Percentiles rank a stretch among this genome's conserved stretches.
Conservation (phyloP, 1,139 yeast species). For the Blastobotrys illinoisensis region DNA sequence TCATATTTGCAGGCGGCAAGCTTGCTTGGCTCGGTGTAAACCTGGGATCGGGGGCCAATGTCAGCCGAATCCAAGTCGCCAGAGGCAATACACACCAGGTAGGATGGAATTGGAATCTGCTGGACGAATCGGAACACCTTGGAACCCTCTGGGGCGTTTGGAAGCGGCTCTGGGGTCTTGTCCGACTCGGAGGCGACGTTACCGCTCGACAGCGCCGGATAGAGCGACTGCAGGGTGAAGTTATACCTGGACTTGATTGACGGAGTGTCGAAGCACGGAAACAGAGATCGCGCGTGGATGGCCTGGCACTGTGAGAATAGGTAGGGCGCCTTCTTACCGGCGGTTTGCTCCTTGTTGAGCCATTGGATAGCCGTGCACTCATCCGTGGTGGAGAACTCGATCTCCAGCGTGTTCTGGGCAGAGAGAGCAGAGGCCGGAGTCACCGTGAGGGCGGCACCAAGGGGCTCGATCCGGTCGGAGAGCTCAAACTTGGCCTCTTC, state of each 20-base stretch:
- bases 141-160: conserved; percentile 9
- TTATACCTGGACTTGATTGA: conserved; percentile 64
- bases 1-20: conserved; percentile 70
- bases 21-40: conserved; percentile 70
- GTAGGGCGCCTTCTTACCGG: conserved; percentile 65
- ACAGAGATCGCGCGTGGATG: conserved; percentile 80
- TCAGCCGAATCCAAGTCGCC: conserved; percentile 67
- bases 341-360: conserved; percentile 72
- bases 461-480: conserved; percentile 49
- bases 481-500: conserved; percentile 35
- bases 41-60: conserved; percentile 84
- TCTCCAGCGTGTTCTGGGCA: conserved; percentile 29
- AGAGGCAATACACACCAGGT: conserved; percentile 77
- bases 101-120: conserved; percentile 80
- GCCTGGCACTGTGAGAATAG: conserved; percentile 90
- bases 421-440: conserved; percentile 8
- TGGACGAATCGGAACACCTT: conserved; percentile 54
- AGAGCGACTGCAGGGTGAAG: conserved; percentile 56
- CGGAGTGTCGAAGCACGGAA: conserved; percentile 92
- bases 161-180: conserved; percentile 11
- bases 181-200: conserved; percentile 30
- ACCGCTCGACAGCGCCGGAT: conserved; percentile 71
- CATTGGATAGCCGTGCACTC: conserved; percentile 84
- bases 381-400: conserved; percentile 62
- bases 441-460: conserved; percentile 60